Conservation (phyloP, 331 rosid genomes). For the Pyrus hybrid region DNA sequence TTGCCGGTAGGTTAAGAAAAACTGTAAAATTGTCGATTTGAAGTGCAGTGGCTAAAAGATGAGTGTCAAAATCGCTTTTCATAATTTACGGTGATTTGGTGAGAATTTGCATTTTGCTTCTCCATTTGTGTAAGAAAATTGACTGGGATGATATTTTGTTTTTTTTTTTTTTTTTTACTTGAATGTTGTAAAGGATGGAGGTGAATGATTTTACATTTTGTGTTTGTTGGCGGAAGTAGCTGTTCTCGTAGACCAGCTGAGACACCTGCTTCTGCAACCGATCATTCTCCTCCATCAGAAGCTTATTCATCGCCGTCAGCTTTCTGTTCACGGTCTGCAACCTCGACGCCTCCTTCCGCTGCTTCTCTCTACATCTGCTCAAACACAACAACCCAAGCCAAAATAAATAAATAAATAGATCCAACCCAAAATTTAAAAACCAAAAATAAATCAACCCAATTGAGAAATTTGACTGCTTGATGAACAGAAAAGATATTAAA, state of each 20-base stretch:
- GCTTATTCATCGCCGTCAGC: conserved; percentile 92
- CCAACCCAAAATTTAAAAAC: neutral
- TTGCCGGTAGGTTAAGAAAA: too few species aligned
- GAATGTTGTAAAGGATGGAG: neutral
- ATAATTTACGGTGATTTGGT: neutral
- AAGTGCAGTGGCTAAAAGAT: too few species aligned
- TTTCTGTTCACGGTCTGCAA: conserved; percentile 87
- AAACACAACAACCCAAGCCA: neutral
- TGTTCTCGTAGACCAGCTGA: conserved; percentile 84
- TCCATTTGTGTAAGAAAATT: neutral
- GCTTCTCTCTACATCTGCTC: conserved; percentile 94
- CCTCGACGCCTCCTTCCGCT: conserved; percentile 91
- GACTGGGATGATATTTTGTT: too few species aligned
- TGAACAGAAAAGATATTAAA: neutral
- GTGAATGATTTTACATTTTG: conserved; percentile 50
- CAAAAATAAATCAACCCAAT: neutral
- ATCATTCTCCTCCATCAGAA: conserved; percentile 96
- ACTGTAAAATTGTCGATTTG: too few species aligned
- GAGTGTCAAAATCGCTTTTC: too few species aligned
- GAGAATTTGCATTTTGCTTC: neutral
- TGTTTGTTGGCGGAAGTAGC: conserved; percentile 88
- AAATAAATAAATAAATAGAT: neutral
- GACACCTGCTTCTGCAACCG: conserved; percentile 97
- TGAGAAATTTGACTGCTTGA: neutral
- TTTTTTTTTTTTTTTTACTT: neutral